Evolutionary conservation across 192 early-diverging fungal genomes (phyloP).

Genomic region (Podila epigama): DNA sequence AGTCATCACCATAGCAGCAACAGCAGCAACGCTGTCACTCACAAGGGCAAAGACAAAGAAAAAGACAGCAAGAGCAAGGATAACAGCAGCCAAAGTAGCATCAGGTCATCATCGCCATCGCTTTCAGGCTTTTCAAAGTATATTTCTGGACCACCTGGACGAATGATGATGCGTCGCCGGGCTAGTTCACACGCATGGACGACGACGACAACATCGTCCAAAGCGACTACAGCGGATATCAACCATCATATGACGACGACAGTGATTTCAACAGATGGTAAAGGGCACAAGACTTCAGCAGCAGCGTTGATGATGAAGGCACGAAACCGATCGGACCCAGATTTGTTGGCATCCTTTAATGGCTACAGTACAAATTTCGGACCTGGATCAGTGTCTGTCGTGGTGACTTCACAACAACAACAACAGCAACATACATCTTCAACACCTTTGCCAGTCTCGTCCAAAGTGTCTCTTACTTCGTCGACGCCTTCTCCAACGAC

Average conservation of each 20-base stretch:
- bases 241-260: background rate
- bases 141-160: conserved; percentile 11
- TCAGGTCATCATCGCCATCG: background rate
- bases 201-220: background rate
- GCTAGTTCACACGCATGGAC: background rate
- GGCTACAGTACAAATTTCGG: background rate
- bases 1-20: too few species aligned
- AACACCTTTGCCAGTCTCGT: background rate
- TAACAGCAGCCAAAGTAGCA: background rate
- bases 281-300: background rate
- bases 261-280: background rate
- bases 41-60: too few species aligned
- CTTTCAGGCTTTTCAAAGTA: conserved; percentile 25
- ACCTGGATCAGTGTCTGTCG: background rate
- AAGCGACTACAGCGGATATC: background rate
- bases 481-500: background rate
- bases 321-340: conserved; percentile 18
- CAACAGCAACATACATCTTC: too few species aligned
- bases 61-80: too few species aligned
- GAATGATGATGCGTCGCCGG: conserved; percentile 19
- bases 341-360: background rate
- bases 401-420: too few species aligned
- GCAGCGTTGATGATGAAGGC: conserved; percentile 1
- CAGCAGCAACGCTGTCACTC: too few species aligned
- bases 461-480: background rate